phyloP scores from a whole-genome alignment of 1,284 basidiomycete genomes.

The Peniophora sp. region DNA sequence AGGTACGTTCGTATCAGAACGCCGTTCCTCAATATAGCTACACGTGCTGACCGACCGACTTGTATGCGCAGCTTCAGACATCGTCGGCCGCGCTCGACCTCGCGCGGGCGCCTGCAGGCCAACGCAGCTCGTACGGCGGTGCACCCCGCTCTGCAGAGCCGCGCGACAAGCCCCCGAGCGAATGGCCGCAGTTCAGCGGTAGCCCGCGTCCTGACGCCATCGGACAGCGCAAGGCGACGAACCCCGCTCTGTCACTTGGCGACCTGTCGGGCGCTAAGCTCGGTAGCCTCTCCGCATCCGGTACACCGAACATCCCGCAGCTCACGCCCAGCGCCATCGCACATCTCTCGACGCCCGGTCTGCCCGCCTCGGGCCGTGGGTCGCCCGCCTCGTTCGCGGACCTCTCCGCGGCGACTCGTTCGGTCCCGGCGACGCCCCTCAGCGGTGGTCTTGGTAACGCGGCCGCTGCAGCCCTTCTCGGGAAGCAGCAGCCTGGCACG shows the following conservation, averaged over 20 bases:
- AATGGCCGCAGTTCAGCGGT: constrained; percentile 87
- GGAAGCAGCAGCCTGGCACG: constrained; percentile 62
- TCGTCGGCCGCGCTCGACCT: constrained; percentile 90
- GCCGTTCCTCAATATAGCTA: background rate
- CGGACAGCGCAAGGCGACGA: constrained; percentile 58
- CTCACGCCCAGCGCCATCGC: constrained; percentile 6
- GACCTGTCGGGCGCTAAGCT: constrained; percentile 39
- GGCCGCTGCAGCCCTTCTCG: constrained; percentile 31
- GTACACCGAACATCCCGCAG: constrained; percentile 49
- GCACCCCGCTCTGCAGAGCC: constrained; percentile 46
- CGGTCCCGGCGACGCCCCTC: constrained; percentile 69
- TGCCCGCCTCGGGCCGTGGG: constrained; percentile 47
- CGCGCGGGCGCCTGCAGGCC: constrained; percentile 36
- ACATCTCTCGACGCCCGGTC: constrained; percentile 30
- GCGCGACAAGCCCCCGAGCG: constrained; percentile 66
- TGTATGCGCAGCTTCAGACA: constrained; percentile 58
- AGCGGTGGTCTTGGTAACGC: constrained; percentile 37
- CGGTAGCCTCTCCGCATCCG: constrained; percentile 44
- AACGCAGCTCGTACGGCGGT: constrained; percentile 64
- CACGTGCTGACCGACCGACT: constrained; percentile 2
- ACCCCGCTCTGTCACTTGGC: constrained; percentile 55
- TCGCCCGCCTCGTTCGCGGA: constrained; percentile 62
- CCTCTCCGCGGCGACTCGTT: constrained; percentile 56
- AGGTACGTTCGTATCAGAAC: constrained; percentile 39
- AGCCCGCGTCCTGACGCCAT: constrained; percentile 49